Percentiles rank a stretch among this genome's conserved stretches.
Evolutionary conservation across 768 basidiomycete species (phyloP).

Genomic region (Russula griseocarnosa): DNA sequence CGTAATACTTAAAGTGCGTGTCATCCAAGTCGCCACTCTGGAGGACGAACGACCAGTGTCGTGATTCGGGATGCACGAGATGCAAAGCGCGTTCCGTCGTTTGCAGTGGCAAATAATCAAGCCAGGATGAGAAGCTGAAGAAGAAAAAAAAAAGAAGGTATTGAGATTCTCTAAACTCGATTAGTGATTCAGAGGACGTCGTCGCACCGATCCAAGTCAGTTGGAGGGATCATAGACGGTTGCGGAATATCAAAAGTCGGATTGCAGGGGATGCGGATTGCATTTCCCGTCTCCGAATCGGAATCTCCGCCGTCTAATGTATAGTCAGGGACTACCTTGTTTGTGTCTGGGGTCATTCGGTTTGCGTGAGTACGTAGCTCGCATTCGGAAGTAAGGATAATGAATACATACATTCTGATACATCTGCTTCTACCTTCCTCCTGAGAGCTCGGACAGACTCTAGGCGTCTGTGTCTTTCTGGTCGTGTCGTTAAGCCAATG

Average conservation of each 20-base stretch:
- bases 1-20: slow-evolving; percentile 13
- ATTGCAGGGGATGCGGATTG: slow-evolving; percentile 20
- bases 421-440: neutral
- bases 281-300: slow-evolving; percentile 14
- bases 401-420: slow-evolving; percentile 13
- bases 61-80: slow-evolving; percentile 21
- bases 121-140: slow-evolving; percentile 22
- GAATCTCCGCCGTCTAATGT: slow-evolving; percentile 7
- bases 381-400: neutral
- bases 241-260: slow-evolving; percentile 24
- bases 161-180: neutral
- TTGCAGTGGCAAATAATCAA: slow-evolving; percentile 21
- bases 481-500: slow-evolving; percentile 20
- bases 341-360: slow-evolving; percentile 1
- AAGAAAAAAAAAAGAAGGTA: neutral
- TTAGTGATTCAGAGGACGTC: neutral
- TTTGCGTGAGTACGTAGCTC: neutral
- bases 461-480: slow-evolving; percentile 22
- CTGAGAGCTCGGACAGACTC: slow-evolving; percentile 12
- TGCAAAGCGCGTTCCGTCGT: slow-evolving; percentile 23
- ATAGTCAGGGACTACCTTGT: slow-evolving; percentile 9
- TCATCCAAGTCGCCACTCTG: slow-evolving; percentile 25
- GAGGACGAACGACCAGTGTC: slow-evolving; percentile 16
- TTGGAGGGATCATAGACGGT: slow-evolving; percentile 16
- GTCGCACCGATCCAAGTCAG: slow-evolving; percentile 17